Evolutionary conservation across 148 eudicot species (phyloP).

Genomic region (Cornus florida): DNA sequence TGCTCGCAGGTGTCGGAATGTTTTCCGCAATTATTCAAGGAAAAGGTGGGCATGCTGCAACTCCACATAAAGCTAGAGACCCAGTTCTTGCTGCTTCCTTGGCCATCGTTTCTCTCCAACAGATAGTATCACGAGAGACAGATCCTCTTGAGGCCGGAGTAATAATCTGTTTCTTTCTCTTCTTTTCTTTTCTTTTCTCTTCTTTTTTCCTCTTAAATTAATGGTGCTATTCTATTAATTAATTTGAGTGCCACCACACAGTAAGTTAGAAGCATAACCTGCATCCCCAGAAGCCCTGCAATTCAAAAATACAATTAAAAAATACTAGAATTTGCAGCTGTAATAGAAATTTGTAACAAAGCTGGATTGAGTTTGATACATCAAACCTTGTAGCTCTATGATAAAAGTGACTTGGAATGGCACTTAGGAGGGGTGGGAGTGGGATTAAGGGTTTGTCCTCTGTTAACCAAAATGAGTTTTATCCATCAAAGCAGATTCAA

Average conservation of each 20-base stretch:
- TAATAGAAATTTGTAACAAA: not conserved
- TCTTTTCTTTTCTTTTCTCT: not conserved
- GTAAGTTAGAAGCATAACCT: not conserved
- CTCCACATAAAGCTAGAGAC: constrained; percentile 60
- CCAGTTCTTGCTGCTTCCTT: constrained; percentile 60
- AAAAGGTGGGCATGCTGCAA: constrained; percentile 65
- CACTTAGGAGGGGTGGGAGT: too few species aligned
- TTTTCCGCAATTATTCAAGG: constrained; percentile 54
- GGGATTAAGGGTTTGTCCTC: too few species aligned
- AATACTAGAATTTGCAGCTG: not conserved
- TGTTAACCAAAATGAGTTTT: not conserved
- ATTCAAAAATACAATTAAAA: not conserved
- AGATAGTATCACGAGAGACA: constrained; percentile 66
- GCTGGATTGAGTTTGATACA: not conserved
- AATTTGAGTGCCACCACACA: not conserved
- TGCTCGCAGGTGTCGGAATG: constrained; percentile 61
- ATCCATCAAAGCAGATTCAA: not conserved
- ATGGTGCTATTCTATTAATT: not conserved
- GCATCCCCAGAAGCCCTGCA: not conserved
- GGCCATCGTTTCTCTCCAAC: constrained; percentile 55
- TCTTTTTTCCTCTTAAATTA: too few species aligned
- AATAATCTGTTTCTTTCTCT: constrained; percentile 18
- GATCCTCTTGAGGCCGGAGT: constrained; percentile 71
- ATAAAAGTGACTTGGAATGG: too few species aligned
- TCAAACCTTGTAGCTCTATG: not conserved